Conservation (phyloP, 345 rosid species). For the Hibiscus tridactylites region DNA sequence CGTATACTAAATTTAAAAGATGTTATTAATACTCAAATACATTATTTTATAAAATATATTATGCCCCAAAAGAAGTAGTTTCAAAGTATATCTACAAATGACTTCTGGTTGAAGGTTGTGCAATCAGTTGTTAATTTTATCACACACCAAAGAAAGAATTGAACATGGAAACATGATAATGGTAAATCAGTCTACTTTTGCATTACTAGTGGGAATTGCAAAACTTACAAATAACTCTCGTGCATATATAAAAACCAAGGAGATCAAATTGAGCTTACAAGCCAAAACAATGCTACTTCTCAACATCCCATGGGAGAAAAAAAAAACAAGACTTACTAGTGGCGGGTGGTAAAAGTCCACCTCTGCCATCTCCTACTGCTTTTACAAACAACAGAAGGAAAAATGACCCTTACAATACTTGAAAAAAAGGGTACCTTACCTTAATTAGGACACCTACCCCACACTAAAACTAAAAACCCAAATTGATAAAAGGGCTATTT, state of each 20-base stretch:
- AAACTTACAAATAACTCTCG: neutral
- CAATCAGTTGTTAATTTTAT: no score
- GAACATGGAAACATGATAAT: neutral
- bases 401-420: conserved; percentile 7
- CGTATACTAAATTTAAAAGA: no score
- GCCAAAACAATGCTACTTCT: neutral
- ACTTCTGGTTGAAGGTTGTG: no score
- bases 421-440: neutral
- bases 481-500: conserved; percentile 22
- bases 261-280: conserved; percentile 9
- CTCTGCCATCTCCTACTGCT: conserved; percentile 28
- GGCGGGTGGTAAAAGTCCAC: conserved; percentile 52
- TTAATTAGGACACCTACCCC: neutral
- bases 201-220: neutral
- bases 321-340: neutral
- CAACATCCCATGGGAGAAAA: neutral
- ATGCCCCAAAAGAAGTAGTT: no score
- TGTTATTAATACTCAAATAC: no score
- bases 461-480: conserved; percentile 5
- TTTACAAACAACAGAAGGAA: neutral
- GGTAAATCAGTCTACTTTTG: neutral
- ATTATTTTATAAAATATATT: no score
- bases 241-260: neutral
- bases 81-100: no score
- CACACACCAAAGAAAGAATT: no score